Percentiles rank a stretch among this genome's conserved stretches.
Conservation (phyloP, 2,329 filamentous ascomycete genomes). For the Alternaria brassicicola region DNA sequence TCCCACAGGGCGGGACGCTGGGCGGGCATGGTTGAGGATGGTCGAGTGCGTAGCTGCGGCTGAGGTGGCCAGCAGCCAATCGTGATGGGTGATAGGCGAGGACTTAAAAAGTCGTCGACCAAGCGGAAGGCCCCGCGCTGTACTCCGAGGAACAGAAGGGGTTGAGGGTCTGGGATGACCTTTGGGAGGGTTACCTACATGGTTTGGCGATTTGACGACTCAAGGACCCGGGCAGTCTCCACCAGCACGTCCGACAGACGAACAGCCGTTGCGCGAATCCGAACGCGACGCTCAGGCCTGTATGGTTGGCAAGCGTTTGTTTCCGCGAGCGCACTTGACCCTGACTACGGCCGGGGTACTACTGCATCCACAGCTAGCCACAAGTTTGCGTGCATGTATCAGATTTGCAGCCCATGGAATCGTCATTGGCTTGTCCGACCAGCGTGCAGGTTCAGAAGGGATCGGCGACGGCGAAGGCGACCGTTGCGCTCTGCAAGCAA, state of each 20-base stretch:
- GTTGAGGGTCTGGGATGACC: constrained; percentile 7
- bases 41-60: constrained; percentile 29
- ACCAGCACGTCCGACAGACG: constrained; percentile 5
- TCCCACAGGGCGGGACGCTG: constrained; percentile 41
- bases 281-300: constrained; percentile 18
- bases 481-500: constrained; percentile 30
- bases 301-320: constrained; percentile 10
- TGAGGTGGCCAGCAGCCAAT: constrained; percentile 27
- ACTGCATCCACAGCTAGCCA: constrained; percentile 18
- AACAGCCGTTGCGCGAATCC: constrained; percentile 17
- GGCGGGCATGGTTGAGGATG: constrained; percentile 29
- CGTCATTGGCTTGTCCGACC: neutral
- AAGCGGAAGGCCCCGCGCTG: constrained; percentile 14
- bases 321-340: constrained; percentile 17
- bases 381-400: constrained; percentile 2
- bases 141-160: constrained; percentile 12
- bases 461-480: constrained; percentile 29
- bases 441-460: constrained; percentile 20
- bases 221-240: constrained; percentile 4
- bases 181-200: constrained; percentile 11
- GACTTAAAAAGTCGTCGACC: neutral
- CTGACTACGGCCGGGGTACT: constrained; percentile 8
- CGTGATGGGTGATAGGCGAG: neutral
- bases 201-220: constrained; percentile 14
- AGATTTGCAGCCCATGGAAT: neutral